A percentile compares a stretch with the other conserved stretches of the same genome.
Conservation (phyloP, 768 basidiomycete species). For the Sarcodon aspratus region DNA sequence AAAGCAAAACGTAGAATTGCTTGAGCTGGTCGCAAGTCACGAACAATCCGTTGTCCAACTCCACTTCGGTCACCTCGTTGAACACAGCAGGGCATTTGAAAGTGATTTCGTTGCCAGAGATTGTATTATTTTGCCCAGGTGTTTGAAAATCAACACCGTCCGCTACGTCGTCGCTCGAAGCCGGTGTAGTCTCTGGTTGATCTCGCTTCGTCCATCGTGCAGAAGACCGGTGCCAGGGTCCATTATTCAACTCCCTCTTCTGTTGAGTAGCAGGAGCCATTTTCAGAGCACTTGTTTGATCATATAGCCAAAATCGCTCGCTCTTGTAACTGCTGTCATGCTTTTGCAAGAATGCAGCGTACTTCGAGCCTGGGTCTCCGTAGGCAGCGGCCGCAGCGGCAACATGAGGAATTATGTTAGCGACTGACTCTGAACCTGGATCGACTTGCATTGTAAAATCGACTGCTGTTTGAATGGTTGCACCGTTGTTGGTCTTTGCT, state of each 20-base stretch:
- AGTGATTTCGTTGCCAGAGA: conserved; percentile 4
- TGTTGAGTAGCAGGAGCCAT: conserved; percentile 22
- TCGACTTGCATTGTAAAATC: conserved; percentile 32
- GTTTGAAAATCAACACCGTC: neutral
- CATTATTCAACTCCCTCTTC: conserved; percentile 11
- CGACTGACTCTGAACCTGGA: conserved; percentile 28
- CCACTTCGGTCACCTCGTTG: conserved; percentile 13
- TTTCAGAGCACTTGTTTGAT: conserved; percentile 29
- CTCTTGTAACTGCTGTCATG: conserved; percentile 19
- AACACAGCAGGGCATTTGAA: conserved; percentile 31
- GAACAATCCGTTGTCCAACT: conserved; percentile 31
- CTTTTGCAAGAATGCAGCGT: conserved; percentile 29
- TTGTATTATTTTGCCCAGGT: neutral
- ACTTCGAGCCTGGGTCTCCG: conserved; percentile 41
- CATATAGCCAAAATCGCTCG: conserved; percentile 35
- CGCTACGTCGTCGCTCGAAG: neutral
- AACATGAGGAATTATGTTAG: conserved; percentile 35
- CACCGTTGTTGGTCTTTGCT: conserved; percentile 31
- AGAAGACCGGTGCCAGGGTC: neutral
- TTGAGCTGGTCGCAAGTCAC: conserved; percentile 31
- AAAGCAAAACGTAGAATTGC: conserved; percentile 20
- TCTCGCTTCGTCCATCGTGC: neutral
- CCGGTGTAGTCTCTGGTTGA: neutral
- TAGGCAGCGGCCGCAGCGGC: conserved; percentile 40
- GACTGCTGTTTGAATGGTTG: conserved; percentile 41